Conservation (phyloP, 2,329 filamentous ascomycete genomes). For the Xylaria sp. region DNA sequence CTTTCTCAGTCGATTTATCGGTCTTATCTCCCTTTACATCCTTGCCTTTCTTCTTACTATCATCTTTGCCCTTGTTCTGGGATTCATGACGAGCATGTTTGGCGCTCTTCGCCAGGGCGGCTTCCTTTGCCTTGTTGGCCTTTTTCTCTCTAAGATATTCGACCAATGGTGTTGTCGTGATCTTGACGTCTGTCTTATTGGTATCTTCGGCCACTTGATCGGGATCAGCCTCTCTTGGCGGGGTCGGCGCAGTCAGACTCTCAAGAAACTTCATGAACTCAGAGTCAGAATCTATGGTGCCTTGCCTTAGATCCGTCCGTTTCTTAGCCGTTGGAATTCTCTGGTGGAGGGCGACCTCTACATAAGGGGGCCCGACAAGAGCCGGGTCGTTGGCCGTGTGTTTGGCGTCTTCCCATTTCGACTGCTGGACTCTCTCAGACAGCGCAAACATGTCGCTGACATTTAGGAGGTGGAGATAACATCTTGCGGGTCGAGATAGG, state of each 20-base stretch:
- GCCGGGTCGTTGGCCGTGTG: constrained; percentile 77
- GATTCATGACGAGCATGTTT: constrained; percentile 68
- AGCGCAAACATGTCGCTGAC: constrained; percentile 74
- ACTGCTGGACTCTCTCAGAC: constrained; percentile 73
- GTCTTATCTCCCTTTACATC: constrained; percentile 71
- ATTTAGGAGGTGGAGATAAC: constrained; percentile 83
- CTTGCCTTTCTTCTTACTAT: constrained; percentile 66
- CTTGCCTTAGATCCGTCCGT: constrained; percentile 84
- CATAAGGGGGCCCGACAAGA: constrained; percentile 78
- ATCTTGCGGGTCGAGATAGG: constrained; percentile 80
- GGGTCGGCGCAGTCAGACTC: constrained; percentile 76
- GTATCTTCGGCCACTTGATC: constrained; percentile 61
- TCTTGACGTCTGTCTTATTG: constrained; percentile 64
- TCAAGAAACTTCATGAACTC: constrained; percentile 96
- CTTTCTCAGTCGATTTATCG: constrained; percentile 68
- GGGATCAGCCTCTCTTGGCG: constrained; percentile 59
- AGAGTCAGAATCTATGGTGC: constrained; percentile 94
- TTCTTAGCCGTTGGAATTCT: constrained; percentile 80
- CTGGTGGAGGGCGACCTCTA: constrained; percentile 86
- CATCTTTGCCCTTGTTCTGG: constrained; percentile 64
- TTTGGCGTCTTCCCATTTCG: constrained; percentile 83
- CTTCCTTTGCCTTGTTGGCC: constrained; percentile 73
- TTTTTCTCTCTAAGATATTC: constrained; percentile 94
- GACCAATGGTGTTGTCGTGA: constrained; percentile 86
- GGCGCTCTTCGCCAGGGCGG: constrained; percentile 61